Conservation (phyloP, 1,139 yeast species). For the Diutina catenulata region DNA sequence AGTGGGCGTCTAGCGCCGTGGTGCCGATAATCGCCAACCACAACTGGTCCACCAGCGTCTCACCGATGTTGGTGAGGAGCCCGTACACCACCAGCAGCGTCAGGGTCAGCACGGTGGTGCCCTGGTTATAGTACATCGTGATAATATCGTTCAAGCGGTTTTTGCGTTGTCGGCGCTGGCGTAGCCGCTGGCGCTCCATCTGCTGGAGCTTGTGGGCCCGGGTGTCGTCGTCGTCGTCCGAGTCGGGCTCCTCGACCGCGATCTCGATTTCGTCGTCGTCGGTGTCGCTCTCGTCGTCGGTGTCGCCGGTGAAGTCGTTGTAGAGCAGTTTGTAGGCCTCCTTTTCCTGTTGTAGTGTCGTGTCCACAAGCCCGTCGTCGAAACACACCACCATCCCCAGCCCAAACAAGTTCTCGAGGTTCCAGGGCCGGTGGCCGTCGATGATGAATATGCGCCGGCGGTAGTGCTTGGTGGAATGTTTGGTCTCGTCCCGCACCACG, state of each 20-base stretch:
- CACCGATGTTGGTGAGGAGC: conserved; percentile 61
- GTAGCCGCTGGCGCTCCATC: conserved; percentile 21
- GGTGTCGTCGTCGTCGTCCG: conserved; percentile 24
- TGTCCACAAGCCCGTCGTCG: conserved; percentile 73
- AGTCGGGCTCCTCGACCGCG: conserved; percentile 15
- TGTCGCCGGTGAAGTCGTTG: too few species aligned
- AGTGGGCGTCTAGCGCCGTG: conserved; percentile 63
- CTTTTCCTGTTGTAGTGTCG: conserved; percentile 38
- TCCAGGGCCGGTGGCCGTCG: conserved; percentile 96
- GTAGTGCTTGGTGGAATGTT: conserved; percentile 11
- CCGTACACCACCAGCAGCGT: conserved; percentile 74
- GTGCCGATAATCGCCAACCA: conserved; percentile 92
- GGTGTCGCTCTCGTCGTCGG: conserved; percentile 14
- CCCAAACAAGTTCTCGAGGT: conserved; percentile 83
- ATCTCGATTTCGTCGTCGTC: conserved; percentile 13
- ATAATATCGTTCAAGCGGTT: conserved; percentile 50
- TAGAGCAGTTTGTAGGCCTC: conserved; percentile 42
- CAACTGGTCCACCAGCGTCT: conserved; percentile 43
- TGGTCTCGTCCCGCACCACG: background rate
- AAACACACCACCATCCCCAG: conserved; percentile 70
- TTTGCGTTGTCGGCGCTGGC: conserved; percentile 10
- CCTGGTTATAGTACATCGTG: conserved; percentile 69
- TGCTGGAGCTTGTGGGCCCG: conserved; percentile 16
- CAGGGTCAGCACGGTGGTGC: conserved; percentile 68
- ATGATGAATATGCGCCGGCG: conserved; percentile 58